A percentile compares a stretch with the other conserved stretches of the same genome.
These are phyloP conservation scores for Purpureocillium lavendulum DNA, from an alignment of 2,329 filamentous ascomycete genomes.

Conservation along the genomic window DNA sequence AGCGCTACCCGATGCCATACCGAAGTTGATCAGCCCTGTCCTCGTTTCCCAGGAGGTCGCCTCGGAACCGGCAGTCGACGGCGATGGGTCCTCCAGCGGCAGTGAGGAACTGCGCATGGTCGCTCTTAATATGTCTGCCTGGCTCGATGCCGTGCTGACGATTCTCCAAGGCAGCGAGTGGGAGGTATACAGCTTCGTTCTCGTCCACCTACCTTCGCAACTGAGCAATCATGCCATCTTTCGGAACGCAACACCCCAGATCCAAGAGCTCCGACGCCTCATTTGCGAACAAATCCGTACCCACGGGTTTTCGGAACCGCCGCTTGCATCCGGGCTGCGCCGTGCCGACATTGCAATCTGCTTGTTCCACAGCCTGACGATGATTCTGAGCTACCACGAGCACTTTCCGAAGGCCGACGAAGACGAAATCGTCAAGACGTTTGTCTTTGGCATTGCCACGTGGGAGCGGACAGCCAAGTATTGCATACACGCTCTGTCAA, in stretches of 20 bases:
- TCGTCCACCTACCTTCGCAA: conserved; percentile 80
- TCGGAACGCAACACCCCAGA: conserved; percentile 60
- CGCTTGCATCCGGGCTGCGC: conserved; percentile 66
- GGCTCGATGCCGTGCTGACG: conserved; percentile 70
- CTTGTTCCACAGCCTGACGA: conserved; percentile 77
- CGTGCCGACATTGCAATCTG: conserved; percentile 85
- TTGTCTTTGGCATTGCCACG: conserved; percentile 74
- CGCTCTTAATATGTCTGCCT: conserved; percentile 52
- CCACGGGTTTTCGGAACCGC: conserved; percentile 74
- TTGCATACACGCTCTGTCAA: conserved; percentile 89
- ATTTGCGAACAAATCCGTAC: conserved; percentile 77
- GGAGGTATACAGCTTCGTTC: conserved; percentile 86
- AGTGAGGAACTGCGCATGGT: conserved; percentile 22
- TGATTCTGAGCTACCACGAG: conserved; percentile 83
- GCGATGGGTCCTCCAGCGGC: conserved; percentile 12
- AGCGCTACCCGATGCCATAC: conserved; percentile 41
- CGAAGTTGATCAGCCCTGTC: conserved; percentile 39
- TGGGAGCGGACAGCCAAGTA: conserved; percentile 83
- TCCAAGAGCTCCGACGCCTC: conserved; percentile 66
- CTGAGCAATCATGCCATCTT: conserved; percentile 87
- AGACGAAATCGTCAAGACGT: conserved; percentile 80
- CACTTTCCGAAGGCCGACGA: conserved; percentile 78
- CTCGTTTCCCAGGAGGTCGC: conserved; percentile 30
- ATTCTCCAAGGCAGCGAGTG: conserved; percentile 73
- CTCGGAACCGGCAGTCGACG: conserved; percentile 1